These are phyloP conservation scores for Colletotrichum costaricense DNA, from an alignment of 2,329 filamentous ascomycete genomes.

Conservation along the genomic window DNA sequence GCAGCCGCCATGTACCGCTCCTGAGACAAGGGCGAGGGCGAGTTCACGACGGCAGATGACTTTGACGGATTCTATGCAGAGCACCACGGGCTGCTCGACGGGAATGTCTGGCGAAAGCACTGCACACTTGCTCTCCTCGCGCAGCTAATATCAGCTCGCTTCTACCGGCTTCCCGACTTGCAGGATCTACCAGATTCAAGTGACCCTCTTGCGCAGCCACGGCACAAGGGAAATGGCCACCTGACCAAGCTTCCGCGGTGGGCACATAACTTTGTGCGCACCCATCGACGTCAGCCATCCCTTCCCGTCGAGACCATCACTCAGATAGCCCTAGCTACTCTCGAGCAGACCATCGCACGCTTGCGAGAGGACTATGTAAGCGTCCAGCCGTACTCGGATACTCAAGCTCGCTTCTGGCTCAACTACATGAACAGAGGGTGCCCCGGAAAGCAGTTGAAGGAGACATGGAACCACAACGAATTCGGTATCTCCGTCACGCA, in stretches of 20 bases:
- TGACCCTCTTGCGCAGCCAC: conserved; percentile 7
- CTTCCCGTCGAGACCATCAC: background rate
- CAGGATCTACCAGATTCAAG: conserved; percentile 28
- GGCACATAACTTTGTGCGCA: conserved; percentile 16
- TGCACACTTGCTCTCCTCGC: conserved; percentile 38
- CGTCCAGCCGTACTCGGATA: conserved; percentile 21
- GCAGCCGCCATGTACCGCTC: conserved; percentile 28
- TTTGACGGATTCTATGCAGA: conserved; percentile 30
- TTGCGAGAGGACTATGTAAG: background rate
- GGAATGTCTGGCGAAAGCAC: conserved; percentile 4
- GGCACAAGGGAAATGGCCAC: conserved; percentile 11
- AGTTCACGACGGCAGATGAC: background rate
- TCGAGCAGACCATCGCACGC: conserved; percentile 18
- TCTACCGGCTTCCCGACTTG: conserved; percentile 33
- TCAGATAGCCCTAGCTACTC: conserved; percentile 7
- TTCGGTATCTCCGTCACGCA: conserved; percentile 9
- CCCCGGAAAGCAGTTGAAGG: background rate
- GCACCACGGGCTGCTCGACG: background rate
- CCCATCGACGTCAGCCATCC: background rate
- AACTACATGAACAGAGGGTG: conserved; percentile 7
- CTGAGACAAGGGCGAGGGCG: conserved; percentile 14
- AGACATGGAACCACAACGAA: conserved; percentile 1
- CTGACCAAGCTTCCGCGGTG: conserved; percentile 25
- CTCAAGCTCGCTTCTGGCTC: conserved; percentile 25
- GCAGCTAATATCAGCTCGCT: conserved; percentile 29